Evolutionary conservation across 192 early-diverging fungal species (phyloP).

Genomic region (Rhizophagus clarus): DNA sequence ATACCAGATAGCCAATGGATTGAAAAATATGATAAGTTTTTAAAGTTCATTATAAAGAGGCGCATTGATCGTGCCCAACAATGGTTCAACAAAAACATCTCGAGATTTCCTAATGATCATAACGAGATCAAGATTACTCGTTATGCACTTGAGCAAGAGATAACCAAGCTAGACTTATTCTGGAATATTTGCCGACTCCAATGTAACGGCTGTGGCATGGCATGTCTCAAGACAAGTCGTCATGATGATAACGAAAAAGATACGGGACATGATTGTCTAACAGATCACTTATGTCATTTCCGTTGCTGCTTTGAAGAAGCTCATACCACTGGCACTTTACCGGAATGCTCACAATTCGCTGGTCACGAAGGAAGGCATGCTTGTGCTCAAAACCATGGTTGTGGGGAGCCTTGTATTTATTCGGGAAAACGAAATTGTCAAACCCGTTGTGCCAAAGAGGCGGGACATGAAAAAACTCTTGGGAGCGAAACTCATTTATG

Average conservation of each 20-base stretch:
- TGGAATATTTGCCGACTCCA: constrained; percentile 27
- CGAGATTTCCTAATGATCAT: constrained; percentile 21
- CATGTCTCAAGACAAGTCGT: constrained; percentile 26
- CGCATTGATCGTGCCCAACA: constrained; percentile 24
- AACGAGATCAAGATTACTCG: constrained; percentile 21
- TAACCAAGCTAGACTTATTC: constrained; percentile 10
- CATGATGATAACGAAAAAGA: constrained; percentile 28
- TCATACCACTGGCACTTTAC: constrained; percentile 6
- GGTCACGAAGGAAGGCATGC: constrained; percentile 19
- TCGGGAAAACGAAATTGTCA: constrained; percentile 12
- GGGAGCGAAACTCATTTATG: constrained; percentile 35
- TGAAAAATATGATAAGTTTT: constrained; percentile 8
- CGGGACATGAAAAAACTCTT: constrained; percentile 20
- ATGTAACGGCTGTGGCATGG: constrained; percentile 16
- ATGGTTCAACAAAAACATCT: constrained; percentile 28
- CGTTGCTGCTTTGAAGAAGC: constrained; percentile 24
- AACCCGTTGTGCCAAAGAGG: constrained; percentile 8
- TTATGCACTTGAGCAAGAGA: constrained; percentile 32
- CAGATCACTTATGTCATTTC: constrained; percentile 31
- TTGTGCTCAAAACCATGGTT: constrained; percentile 20
- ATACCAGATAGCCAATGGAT: constrained; percentile 27
- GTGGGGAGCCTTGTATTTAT: constrained; percentile 16
- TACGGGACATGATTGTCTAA: constrained; percentile 27
- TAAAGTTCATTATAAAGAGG: constrained; percentile 23
- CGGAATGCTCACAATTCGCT: constrained; percentile 6